Percentiles rank a stretch among this genome's conserved stretches.
Evolutionary conservation across 2,329 filamentous ascomycete species (phyloP).

Genomic region (Neopestalotiopsis sp.): DNA sequence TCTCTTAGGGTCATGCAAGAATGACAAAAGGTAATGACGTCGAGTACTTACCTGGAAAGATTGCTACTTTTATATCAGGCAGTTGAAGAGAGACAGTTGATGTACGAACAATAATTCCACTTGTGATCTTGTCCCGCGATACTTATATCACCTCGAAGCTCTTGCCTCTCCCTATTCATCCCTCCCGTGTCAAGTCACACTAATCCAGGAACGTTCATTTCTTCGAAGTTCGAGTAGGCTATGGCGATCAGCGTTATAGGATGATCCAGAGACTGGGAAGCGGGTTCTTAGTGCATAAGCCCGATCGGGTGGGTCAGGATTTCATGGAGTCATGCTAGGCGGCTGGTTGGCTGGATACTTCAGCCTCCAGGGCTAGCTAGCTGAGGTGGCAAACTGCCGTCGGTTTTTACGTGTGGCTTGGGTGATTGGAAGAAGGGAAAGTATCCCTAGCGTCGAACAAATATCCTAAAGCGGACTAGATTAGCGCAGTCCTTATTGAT

Average conservation of each 20-base stretch:
- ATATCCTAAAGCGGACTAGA: not conserved
- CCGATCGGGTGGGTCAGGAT: not conserved
- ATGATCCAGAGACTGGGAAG: not conserved
- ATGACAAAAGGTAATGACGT: no score
- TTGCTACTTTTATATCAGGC: not conserved
- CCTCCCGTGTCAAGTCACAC: not conserved
- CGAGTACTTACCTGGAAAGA: not conserved
- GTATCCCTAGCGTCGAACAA: not conserved
- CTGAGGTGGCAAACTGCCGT: not conserved
- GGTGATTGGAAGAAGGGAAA: not conserved
- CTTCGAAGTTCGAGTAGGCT: not conserved
- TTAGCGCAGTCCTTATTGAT: conserved; percentile 11
- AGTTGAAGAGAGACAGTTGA: not conserved
- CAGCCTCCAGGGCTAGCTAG: not conserved
- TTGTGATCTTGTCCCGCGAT: not conserved
- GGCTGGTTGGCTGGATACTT: not conserved
- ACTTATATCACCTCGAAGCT: not conserved
- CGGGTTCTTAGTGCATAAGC: not conserved
- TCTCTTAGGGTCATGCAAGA: no score
- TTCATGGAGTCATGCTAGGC: not conserved
- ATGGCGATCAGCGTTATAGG: not conserved
- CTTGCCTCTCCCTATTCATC: not conserved
- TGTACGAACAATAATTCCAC: not conserved
- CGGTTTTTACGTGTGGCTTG: not conserved
- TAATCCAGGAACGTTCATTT: not conserved